phyloP scores from a whole-genome alignment of 2,329 filamentous ascomycete species.

The Tympanopsis confertula region DNA sequence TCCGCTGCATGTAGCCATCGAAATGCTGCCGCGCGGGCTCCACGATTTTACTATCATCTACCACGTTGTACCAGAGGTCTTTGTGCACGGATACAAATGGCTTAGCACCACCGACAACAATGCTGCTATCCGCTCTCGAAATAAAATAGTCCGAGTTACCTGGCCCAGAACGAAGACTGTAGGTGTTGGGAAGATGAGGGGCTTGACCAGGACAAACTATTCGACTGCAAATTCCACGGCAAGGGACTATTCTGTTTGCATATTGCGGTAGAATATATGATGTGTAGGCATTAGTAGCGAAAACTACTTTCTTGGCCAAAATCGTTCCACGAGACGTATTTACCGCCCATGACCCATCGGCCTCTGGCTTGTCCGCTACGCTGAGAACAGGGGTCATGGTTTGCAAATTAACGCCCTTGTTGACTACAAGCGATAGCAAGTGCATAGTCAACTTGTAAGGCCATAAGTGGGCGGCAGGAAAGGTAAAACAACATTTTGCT shows the following conservation, averaged over 20 bases:
- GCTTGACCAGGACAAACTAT: constrained; percentile 5
- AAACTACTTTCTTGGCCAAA: constrained; percentile 8
- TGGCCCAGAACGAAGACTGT: constrained; percentile 6
- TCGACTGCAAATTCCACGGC: constrained; percentile 6
- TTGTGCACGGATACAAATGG: constrained; percentile 13
- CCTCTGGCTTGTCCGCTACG: constrained; percentile 2
- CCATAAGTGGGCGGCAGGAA: constrained; percentile 6
- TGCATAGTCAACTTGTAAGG: constrained; percentile 12
- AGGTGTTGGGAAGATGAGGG: constrained; percentile 7
- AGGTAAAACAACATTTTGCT: constrained; percentile 16
- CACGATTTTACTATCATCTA: constrained; percentile 24
- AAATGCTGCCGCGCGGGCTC: constrained; percentile 22
- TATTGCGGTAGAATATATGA: constrained; percentile 8
- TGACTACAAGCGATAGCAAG: constrained; percentile 13
- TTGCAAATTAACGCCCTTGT: constrained; percentile 6
- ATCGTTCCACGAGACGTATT: constrained; percentile 6
- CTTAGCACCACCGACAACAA: constrained; percentile 23
- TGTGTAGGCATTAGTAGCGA: constrained; percentile 10
- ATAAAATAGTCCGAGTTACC: constrained; percentile 10
- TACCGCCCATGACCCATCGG: constrained; percentile 1
- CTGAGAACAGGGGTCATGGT: constrained; percentile 7
- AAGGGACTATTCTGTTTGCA: constrained; percentile 6
- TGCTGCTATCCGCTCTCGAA: constrained; percentile 14
- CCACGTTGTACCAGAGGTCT: constrained; percentile 22
- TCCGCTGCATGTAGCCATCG: constrained; percentile 27